Base-by-base conservation (phyloP, 225 moss, liverwort and hornwort species). In the Physcomitrellopsis africana region DNA sequence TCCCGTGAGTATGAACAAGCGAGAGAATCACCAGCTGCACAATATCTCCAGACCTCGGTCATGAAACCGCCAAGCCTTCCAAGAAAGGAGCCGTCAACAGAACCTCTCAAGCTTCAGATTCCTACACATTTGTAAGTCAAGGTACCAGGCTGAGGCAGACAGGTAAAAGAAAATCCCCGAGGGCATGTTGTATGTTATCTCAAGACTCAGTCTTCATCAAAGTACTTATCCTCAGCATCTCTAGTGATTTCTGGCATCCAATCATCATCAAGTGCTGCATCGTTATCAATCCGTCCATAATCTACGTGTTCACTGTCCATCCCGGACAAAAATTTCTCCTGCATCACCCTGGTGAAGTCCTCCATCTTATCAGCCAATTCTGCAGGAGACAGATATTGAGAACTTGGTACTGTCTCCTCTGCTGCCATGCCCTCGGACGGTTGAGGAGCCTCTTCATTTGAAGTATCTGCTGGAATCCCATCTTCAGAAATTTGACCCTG, bases 221-320 rank as follows among this genome's bases (percentile, higher is more conserved):
- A 90, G 49, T 90, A 90, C 57, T 81, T 90, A 43, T 90, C 90
- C 72, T 90, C 90, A 11, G 90, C 90, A 70, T 90, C 90, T 75
- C 90, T 64, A 17, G 88, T 86, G 3, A 90, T 87, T 60, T 90
- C 90, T 11, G 83, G 81, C 86, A 90, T 83, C 90, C 90, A 90
- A 11, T 90, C 83, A 10, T 90, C 90, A 75, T 90, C 90, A 26
- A 90, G 81, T 7, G 85, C 76, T 26, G 76, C 74, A 58, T 90
- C 78, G 22, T 82, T 88, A 9, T 90, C 90, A 22, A 90, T 90
- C 29, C 58, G 79, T 18, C 44, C 75, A 52, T 90, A 90, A 48
- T 90, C 85, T 67, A 88, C 88, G 53, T 90, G 86, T 49, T 90
- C 90, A 45, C 72, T 44, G 70, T 90, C 90, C 83, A 83, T 79